Base-by-base conservation (phyloP, 2,329 filamentous ascomycete genomes). In the Cladobotryum protrusum region DNA sequence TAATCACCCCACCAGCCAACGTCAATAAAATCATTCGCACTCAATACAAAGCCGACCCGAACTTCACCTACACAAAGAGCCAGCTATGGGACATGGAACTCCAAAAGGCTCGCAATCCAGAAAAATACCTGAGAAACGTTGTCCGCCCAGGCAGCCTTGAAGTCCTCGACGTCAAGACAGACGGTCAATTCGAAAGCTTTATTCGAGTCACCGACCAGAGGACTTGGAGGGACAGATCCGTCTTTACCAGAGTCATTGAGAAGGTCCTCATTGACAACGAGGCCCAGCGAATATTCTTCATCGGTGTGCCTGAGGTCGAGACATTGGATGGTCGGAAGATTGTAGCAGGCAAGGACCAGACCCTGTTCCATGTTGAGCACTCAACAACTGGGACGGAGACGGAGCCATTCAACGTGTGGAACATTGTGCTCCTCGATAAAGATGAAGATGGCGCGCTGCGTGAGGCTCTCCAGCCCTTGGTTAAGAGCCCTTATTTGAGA, bases 161-260 rank as follows among this genome's bases (percentile, higher is more conserved):
- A 12, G 40, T 56, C 45, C 50, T 55, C n/a, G 43, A 52, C 45
- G 14, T 49, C 12, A 41, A 48, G 24, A 49, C 42, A 33, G 40
- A 52, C 15, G 55, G 53, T 7, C 44, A 48, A 17, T 33, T 39
- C 32, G 55, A 56, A 43, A 55, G 46, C 9, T 56, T 56, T 48
- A 47, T 49, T 1, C 82, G 81, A 1, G 81, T 86, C 43, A 70
- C 71, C 35, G 83, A 87, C 37, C 80, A 83, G 59, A 70, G 75
- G 54, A 83, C 78, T 58, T 66, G 86, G 47, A 80, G 72, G 56
- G 81, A 53, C 43, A 41, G 40, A 6, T 39, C 19, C 11, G 43
- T 44, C 1, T 56, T 47, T 42, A 43, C 33, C 20, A 56, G 39
- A 4, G 52, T 56, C 6, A 55, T 56, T 20, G 53, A 56, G 48